Base-by-base conservation (phyloP, 495 filamentous ascomycete species). In the Tuber borchii region DNA sequence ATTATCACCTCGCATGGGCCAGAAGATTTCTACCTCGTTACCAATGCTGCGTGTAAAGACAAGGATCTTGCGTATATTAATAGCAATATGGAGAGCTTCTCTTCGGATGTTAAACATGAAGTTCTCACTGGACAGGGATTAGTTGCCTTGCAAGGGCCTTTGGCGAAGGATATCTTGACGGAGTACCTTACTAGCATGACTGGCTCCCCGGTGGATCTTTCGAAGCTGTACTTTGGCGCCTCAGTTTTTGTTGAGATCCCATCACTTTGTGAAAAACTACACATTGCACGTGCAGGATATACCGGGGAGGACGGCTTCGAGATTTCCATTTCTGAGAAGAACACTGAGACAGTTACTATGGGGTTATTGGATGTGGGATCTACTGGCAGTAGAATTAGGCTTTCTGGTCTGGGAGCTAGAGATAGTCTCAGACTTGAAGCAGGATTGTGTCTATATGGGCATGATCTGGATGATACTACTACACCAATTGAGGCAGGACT, bases 301-400 rank as follows among this genome's bases (percentile, higher is more conserved):
- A 99, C 95, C 0, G 95, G 95, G 74, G 95, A 99, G 85, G 95
- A 99, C 83, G 95, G 95, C 40, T 99, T 99, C 85, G 95, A 99
- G 86, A 94, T 99, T 81, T 93, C 92, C 45, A 91, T 97, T 76
- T 89, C 90, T 0, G 86, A 86, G 6, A 82, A 81, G n/a, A 86
- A 90, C 71, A 87, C 89, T 0, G 87, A 86, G 45, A 85, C 77
- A 71, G 84, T 86, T 42, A 88, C 87, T 1, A 86, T 92, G 81
- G 85, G 89, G 48, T 86, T 99, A 48, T 88, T 99, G 20, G 77
- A 87, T 22, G 85, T 87, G 74, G 88, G 88, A 14, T 87, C 87
- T 2, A 85, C 86, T 26, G 79, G 61, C 7, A 90, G 92, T 69
- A 86, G 87, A 74, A 84, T 97, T 22, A 91, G 90, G 75, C 86